Percentiles rank a stretch among this genome's conserved stretches.
These are phyloP conservation scores for Zygosaccharomyces bailii DNA, from an alignment of 805 yeast genomes.

Conservation along the genomic window DNA sequence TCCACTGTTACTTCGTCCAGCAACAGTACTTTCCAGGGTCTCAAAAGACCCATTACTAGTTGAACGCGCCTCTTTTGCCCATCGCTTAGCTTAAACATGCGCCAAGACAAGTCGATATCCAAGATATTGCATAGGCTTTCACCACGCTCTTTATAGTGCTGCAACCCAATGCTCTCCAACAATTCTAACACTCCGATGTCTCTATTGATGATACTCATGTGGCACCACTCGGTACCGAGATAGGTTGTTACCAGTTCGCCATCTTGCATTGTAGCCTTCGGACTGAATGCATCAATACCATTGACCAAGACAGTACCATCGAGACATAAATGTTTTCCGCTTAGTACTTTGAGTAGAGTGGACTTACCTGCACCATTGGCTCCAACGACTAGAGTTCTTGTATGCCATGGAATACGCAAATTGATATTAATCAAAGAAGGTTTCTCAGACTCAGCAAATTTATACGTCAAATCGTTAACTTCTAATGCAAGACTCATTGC, in stretches of 20 bases:
- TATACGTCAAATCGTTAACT: slow-evolving; percentile 63
- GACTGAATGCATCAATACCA: slow-evolving; percentile 86
- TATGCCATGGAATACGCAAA: slow-evolving; percentile 61
- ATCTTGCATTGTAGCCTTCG: slow-evolving; percentile 37
- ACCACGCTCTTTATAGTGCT: slow-evolving; percentile 67
- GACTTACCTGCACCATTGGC: slow-evolving; percentile 98
- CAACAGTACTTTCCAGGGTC: slow-evolving; percentile 85
- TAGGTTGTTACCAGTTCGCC: slow-evolving; percentile 59
- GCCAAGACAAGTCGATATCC: slow-evolving; percentile 86
- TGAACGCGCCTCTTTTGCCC: slow-evolving; percentile 96
- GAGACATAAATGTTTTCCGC: slow-evolving; percentile 85
- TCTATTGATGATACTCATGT: slow-evolving; percentile 81
- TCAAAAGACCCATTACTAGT: slow-evolving; percentile 84
- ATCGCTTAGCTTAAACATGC: slow-evolving; percentile 87
- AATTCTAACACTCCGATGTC: slow-evolving; percentile 85
- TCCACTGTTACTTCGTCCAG: slow-evolving; percentile 97
- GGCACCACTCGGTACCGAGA: slow-evolving; percentile 97
- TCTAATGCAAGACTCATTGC: slow-evolving; percentile 47
- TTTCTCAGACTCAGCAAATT: slow-evolving; percentile 53
- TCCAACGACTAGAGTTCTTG: slow-evolving; percentile 78
- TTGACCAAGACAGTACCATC: slow-evolving; percentile 69
- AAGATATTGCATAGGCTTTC: slow-evolving; percentile 70
- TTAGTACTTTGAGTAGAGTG: slow-evolving; percentile 75
- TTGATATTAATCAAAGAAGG: slow-evolving; percentile 67
- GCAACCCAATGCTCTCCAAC: slow-evolving; percentile 80